These are phyloP conservation scores for Oleoguttula mirabilis DNA, from an alignment of 495 filamentous ascomycete genomes.

Conservation along the genomic window DNA sequence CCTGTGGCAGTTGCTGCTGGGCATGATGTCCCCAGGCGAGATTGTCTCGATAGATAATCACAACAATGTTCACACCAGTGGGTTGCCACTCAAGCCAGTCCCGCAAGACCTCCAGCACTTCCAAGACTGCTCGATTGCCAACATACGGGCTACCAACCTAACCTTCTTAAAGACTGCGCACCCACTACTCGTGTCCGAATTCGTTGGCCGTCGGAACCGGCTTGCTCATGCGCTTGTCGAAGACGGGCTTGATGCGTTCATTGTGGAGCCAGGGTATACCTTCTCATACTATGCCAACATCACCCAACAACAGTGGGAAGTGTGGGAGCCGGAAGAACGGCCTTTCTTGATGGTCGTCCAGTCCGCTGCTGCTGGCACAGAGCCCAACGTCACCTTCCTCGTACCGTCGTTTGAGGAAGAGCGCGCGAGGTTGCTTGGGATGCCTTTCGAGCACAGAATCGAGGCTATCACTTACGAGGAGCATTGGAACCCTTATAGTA, in stretches of 20 bases:
- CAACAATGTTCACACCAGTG: too few relatives aligned
- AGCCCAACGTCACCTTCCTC: slow-evolving; percentile 40
- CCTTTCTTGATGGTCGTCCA: slow-evolving; percentile 47
- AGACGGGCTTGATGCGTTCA: slow-evolving; percentile 23
- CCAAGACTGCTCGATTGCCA: neutral
- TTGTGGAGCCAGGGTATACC: slow-evolving; percentile 45
- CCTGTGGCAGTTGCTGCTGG: too few relatives aligned
- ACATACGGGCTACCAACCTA: neutral
- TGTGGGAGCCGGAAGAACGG: slow-evolving; percentile 48
- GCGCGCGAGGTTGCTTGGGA: slow-evolving; percentile 38
- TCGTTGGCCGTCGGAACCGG: neutral
- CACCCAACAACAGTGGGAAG: slow-evolving; percentile 45
- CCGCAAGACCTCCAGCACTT: neutral
- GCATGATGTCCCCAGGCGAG: too few relatives aligned
- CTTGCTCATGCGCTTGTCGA: neutral
- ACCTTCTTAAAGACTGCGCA: neutral
- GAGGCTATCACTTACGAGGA: slow-evolving; percentile 43
- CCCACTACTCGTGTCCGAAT: neutral
- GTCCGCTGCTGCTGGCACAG: slow-evolving; percentile 38
- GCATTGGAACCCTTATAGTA: slow-evolving; percentile 45
- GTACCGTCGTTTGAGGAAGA: slow-evolving; percentile 46
- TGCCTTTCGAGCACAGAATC: slow-evolving; percentile 39
- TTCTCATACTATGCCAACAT: slow-evolving; percentile 47
- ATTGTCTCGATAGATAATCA: too few relatives aligned
- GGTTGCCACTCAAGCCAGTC: too few relatives aligned